Base-by-base conservation (phyloP, 2,329 filamentous ascomycete species). In the Orbilia brochopaga region DNA sequence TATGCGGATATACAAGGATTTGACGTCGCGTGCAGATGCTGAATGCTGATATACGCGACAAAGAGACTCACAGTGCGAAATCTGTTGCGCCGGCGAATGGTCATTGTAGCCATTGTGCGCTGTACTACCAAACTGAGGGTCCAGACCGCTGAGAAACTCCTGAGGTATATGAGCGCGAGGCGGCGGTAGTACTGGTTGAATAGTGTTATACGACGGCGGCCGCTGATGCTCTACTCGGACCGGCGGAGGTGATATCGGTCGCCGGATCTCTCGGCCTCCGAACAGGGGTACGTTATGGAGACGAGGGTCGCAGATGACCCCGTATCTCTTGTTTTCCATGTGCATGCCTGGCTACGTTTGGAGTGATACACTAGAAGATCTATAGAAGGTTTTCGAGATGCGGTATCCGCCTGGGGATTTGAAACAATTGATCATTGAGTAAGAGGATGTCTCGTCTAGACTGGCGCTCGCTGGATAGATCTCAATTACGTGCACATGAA, bases 251-350 rank as follows among this genome's bases (percentile, higher is more conserved):
- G 7, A 6, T 7, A 37, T n/a, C n/a, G n/a, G n/a, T n/a, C n/a
- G n/a, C n/a, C n/a, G n/a, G n/a, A n/a, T n/a, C n/a, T n/a, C 4
- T 32, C 27, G 27, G 27, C 27, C 27, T 32, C 3, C 27, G 48
- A 70, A 70, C 7, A 63, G 50, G 54, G 57, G 58, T 24, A 58
- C 63, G 40, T 58, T 58, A 55, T 70, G 58, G 11, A 46, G 30
- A 19, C 53, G 23, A 13, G 58, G 65, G 27, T 70, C 46, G 54
- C 58, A 70, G 11, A 55, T 15, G 15, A 35, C 35, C 10, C 56
- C 52, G 53, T 59, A 56, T 10, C 46, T 37, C n/a, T 50, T 40
- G 24, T 63, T 48, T 48, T 70, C 58, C 11, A 24, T 58, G 59
- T 70, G 58, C 65, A 70, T 69, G 37, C 44, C 53, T 32, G 27